Base-by-base conservation (phyloP, 129 eudicot genomes). In the Chrysanthemum makinoi region DNA sequence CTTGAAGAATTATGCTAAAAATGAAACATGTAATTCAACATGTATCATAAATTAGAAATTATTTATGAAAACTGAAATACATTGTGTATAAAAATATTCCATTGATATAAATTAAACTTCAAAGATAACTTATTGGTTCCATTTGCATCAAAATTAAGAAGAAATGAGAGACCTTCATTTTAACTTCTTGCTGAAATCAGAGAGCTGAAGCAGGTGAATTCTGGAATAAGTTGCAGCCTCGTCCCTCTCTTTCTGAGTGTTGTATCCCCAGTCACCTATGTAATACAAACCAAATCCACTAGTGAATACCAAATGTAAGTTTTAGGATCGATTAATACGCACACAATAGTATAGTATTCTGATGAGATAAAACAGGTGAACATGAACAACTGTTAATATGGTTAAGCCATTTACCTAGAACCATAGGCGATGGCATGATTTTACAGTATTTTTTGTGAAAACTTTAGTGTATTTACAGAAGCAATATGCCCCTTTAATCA, bases 191-290 rank as follows among this genome's bases (percentile, higher is more conserved):
- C 91, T 95, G 76, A 95, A 95, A 73, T 90, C 96, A 10, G 99
- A 84, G 35, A 95, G 90, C 82, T 95, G 91, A 78, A 95, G 93
- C 54, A 88, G 28, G 19, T 61, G 94, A 68, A 95, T 95, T 79
- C 97, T 90, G 69, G 97, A 53, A 70, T 88, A 88, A 57, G 79
- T 72, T 48, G 96, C 91, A 77, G 97, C 99, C 75, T 88, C 97
- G 12, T 88, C 95, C 77, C 99, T 88, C 73, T 95, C 99, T 69
- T 90, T 95, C 58, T 80, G 83, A 55, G 99, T 95, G 81, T 95
- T 95, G 83, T 90, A 95, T 9, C 99, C 99, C 99, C 99, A 95
- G 70, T 88, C 97, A 70, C 89, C 99, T 95, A 87, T 13, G 74
- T 49, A 72, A 59, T 75, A 19, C 62, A 61, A 53, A 49, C 44